Base-by-base conservation (phyloP, 345 rosid genomes). In the Salix viminalis region DNA sequence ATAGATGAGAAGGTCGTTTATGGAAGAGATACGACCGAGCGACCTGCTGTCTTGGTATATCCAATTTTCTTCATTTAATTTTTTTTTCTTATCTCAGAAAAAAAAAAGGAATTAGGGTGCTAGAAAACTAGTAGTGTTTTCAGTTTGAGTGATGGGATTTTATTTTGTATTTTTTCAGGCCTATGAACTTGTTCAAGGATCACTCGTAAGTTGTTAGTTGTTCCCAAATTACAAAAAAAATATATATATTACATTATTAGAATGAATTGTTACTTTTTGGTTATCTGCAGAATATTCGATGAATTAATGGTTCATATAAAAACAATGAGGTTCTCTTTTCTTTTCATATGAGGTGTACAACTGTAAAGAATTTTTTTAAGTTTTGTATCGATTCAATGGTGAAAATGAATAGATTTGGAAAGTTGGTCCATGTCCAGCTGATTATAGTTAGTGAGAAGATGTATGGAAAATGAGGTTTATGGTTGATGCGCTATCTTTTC, bases 121-220 rank as follows among this genome's bases (percentile, higher is more conserved):
- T 50, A 50, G 56, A 50, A 50, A 50, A 50, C 16, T 15, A 42
- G 14, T 10, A 42, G 46, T 42, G 1, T 50, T 50, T 50, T 50
- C 56, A 50, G 56, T 16, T 42, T 72, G 68, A 71, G 23, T 76
- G 10, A 34, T 75, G 23, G 73, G 44, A 32, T 74, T 50, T 37
- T 2, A 2, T 66, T 78, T 37, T 39, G n/a, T n/a, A 44, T 81
- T 32, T 79, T 84, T 88, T 85, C 90, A 93, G 97, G 97, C 92
- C 7, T 90, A 90, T 72, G 97, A 93, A 77, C 93, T 95, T 81
- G 90, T 95, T 83, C 99, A 93, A 87, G 99, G 97, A 36, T 82
- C 85, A 56, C 92, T 85, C 79, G 97, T 95, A 88, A 88, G 97
- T 90, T 46, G 50, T 70, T 70, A n/a, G 11, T 18, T 13, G 16